Evolutionary conservation across 2,329 filamentous ascomycete species (phyloP).

Genomic region (Colletotrichum karsti): DNA sequence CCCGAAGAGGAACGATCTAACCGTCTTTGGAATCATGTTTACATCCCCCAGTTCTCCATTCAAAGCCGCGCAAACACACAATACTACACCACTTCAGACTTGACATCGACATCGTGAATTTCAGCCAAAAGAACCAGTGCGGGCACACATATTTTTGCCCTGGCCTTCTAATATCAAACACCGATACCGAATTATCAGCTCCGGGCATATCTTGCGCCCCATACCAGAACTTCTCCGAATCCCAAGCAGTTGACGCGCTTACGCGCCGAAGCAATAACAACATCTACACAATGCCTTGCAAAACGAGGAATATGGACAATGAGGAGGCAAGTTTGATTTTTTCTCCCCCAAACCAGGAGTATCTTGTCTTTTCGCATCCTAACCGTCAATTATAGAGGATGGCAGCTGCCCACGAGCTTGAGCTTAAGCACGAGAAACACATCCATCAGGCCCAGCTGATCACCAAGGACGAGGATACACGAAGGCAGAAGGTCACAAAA

Average conservation of each 20-base stretch:
- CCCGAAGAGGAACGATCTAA: not conserved
- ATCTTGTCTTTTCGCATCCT: not conserved
- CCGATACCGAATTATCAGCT: no score
- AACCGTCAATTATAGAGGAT: slow-evolving; percentile 45
- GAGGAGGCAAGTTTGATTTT: slow-evolving; percentile 15
- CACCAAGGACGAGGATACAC: slow-evolving; percentile 77
- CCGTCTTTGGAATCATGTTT: slow-evolving; percentile 40
- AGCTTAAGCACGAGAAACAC: slow-evolving; percentile 74
- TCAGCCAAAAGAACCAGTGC: not conserved
- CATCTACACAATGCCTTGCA: slow-evolving; percentile 21
- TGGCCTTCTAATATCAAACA: not conserved
- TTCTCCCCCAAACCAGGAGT: no score
- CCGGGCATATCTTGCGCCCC: not conserved
- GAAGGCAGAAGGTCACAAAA: slow-evolving; percentile 74
- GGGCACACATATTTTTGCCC: not conserved
- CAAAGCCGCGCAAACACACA: slow-evolving; percentile 17
- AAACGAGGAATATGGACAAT: slow-evolving; percentile 27
- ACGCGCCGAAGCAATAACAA: slow-evolving; percentile 16
- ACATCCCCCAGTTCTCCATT: slow-evolving; percentile 27
- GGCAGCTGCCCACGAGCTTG: slow-evolving; percentile 63
- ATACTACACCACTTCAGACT: not conserved
- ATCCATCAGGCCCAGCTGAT: slow-evolving; percentile 73
- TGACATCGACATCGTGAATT: not conserved
- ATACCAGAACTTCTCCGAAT: not conserved
- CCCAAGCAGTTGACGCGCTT: not conserved